Base-by-base conservation (phyloP, 139 green algal genomes). In the Yamagishiella unicocca region DNA sequence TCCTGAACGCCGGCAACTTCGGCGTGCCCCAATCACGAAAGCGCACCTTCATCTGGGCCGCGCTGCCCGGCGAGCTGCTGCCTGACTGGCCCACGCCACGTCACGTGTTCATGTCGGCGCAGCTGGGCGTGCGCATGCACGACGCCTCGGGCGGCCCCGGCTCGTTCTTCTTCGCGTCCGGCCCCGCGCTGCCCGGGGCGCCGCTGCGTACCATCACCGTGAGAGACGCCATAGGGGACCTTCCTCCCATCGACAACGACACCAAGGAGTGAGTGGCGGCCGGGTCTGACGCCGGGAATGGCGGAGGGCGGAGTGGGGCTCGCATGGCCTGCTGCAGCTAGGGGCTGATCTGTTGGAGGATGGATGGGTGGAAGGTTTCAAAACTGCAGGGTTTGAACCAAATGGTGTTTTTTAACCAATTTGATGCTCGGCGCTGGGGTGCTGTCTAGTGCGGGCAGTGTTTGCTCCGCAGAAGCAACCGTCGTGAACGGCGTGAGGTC, bases 1-100 rank as follows among this genome's bases (percentile, higher is more conserved):
- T 99, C 71, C 92, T 99, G 4, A 98, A 99, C 80, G 97, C 97
- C 1, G 97, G 97, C 82, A 97, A 99, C 93, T 99, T 95, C 90
- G 97, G 97, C 29, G 96, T 99, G 61, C 94, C 97, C 6, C 97
- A 99, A 90, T 97, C 94, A 3, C 95, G 97, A 87, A 99, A 99
- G 92, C 93, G 97, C 71, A 97, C 96, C 78, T 99, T 99, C 94
- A 98, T 99, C 92, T 98, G 95, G 95, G 97, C 94, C 0, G 97
- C 95, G 5, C 95, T 94, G 24, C 96, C 96, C 1, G 91, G 88
- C 22, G 95, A 98, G 91, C 42, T 71, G 9, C 94, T 99, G 84
- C 97, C 97, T 24, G 90, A 95, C 45, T 99, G 97, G 97, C 97
- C 97, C 4, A 83, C 87, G 46, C 95, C 94, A 1, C 92, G 93